Evolutionary conservation across 345 rosid species (phyloP).

Genomic region (Brassica rapa): DNA sequence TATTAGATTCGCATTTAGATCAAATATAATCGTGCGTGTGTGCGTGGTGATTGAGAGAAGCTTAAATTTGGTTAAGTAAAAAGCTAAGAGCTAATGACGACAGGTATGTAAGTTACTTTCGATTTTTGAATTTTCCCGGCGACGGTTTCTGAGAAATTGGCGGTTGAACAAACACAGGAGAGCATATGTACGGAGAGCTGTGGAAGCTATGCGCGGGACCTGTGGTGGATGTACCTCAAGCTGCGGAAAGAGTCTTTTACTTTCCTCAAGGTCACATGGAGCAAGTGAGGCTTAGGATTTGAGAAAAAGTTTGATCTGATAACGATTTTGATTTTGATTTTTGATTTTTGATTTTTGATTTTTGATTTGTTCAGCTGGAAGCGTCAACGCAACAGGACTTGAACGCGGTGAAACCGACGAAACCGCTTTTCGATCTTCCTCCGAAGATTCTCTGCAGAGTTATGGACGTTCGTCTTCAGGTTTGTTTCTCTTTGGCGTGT

Average conservation of each 20-base stretch:
- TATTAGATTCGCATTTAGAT: neutral
- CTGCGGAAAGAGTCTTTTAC: conserved; percentile 67
- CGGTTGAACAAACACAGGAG: conserved; percentile 19
- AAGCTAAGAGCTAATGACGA: conserved; percentile 48
- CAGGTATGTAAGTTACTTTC: conserved; percentile 38
- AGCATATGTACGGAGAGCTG: conserved; percentile 63
- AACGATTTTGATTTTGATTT: neutral
- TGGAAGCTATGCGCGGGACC: conserved; percentile 96
- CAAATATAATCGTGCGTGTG: neutral
- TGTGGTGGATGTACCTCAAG: conserved; percentile 68
- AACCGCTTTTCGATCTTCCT: conserved; percentile 65
- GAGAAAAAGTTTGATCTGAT: no score
- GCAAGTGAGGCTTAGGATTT: conserved; percentile 46
- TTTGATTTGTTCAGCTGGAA: conserved; percentile 54
- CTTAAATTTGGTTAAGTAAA: neutral
- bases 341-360: neutral
- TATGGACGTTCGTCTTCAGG: conserved; percentile 71
- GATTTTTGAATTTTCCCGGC: neutral
- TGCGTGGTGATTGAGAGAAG: neutral
- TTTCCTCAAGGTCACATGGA: conserved; percentile 99
- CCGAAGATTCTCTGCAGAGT: conserved; percentile 85
- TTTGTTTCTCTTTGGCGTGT: neutral
- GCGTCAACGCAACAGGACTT: conserved; percentile 81
- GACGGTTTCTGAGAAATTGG: neutral
- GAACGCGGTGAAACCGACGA: conserved; percentile 51